phyloP scores from a whole-genome alignment of 2,329 filamentous ascomycete genomes.

The Hymenoscyphus fructigenus region DNA sequence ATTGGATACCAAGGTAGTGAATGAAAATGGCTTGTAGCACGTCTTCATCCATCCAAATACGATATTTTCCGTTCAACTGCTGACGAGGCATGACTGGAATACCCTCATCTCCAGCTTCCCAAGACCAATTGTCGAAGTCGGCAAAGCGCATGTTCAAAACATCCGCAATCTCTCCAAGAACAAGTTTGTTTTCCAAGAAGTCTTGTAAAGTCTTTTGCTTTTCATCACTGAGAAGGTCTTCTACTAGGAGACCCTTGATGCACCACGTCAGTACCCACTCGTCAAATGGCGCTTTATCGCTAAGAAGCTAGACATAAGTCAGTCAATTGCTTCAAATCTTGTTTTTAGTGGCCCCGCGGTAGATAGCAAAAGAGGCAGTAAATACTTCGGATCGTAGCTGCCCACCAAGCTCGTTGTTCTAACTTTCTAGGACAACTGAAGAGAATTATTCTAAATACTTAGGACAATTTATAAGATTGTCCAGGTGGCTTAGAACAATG shows the following conservation, averaged over 20 bases:
- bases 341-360: no score
- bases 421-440: no score
- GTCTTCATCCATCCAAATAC: constrained; percentile 58
- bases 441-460: no score
- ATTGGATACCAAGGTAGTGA: constrained; percentile 50
- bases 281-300: constrained; percentile 36
- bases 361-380: no score
- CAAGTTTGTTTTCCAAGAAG: constrained; percentile 47
- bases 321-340: no score
- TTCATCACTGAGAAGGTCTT: constrained; percentile 50
- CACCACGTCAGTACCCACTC: constrained; percentile 42
- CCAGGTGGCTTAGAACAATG: no score
- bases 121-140: constrained; percentile 50
- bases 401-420: no score
- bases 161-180: constrained; percentile 52
- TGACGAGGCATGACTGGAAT: constrained; percentile 49
- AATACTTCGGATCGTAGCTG: no score
- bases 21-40: constrained; percentile 52
- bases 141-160: constrained; percentile 55
- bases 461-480: no score
- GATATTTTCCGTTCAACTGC: constrained; percentile 58
- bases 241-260: constrained; percentile 47
- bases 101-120: constrained; percentile 38
- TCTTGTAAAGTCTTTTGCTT: constrained; percentile 49
- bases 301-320: no score